phyloP scores from a whole-genome alignment of 495 filamentous ascomycete species.

The Penicillium steckii region DNA sequence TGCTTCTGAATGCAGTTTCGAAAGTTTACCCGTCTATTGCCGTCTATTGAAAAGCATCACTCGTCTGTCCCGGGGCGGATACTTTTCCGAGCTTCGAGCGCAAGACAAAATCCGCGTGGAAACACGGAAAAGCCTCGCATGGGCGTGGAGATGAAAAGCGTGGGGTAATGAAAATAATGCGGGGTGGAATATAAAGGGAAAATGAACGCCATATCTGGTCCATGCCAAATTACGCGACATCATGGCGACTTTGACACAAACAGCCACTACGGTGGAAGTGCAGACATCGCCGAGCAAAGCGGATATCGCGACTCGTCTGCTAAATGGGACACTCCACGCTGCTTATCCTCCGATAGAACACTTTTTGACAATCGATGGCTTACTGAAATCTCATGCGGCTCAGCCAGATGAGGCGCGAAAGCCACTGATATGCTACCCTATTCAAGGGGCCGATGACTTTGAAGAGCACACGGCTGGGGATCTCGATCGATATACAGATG shows the following conservation, averaged over 20 bases:
- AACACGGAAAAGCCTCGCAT: background rate
- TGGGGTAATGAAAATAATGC: background rate
- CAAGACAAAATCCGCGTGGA: background rate
- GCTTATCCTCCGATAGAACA: conserved; percentile 20
- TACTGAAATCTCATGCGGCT: conserved; percentile 24
- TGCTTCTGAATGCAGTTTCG: background rate
- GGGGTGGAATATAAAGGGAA: background rate
- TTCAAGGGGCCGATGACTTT: conserved; percentile 20
- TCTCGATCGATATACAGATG: conserved; percentile 26
- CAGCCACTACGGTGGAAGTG: conserved; percentile 6
- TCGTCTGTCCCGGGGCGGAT: too few species aligned
- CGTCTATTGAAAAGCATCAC: too few species aligned
- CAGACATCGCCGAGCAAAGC: conserved; percentile 5
- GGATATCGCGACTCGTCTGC: conserved; percentile 23
- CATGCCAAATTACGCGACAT: background rate
- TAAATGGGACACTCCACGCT: conserved; percentile 28
- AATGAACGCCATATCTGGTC: background rate
- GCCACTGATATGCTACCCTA: conserved; percentile 26
- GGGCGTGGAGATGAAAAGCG: background rate
- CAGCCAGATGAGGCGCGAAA: conserved; percentile 15
- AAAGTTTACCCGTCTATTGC: too few species aligned
- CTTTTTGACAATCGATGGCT: conserved; percentile 25
- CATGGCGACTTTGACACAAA: conserved; percentile 21
- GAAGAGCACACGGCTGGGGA: conserved; percentile 27
- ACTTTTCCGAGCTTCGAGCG: background rate